Conservation (phyloP, 306 rosid species). For the Acacia acuminata region DNA sequence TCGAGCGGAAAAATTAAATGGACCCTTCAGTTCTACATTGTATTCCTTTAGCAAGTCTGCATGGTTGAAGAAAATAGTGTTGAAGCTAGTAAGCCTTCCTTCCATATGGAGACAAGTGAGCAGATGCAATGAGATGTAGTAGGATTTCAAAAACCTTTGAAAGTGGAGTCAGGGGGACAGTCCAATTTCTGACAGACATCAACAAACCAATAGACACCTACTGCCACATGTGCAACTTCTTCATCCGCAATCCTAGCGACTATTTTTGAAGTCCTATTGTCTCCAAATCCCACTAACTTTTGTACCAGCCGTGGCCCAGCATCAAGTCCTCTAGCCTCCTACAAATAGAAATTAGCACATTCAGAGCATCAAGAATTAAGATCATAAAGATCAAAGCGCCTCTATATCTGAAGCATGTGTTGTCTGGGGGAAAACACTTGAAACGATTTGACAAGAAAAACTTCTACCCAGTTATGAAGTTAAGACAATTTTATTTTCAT, state of each 20-base stretch:
- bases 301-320: constrained; percentile 92
- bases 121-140: constrained; percentile 18
- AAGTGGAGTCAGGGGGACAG: constrained; percentile 68
- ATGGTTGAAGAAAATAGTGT: constrained; percentile 21
- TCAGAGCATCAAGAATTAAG: constrained; percentile 14
- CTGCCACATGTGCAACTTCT: constrained; percentile 97
- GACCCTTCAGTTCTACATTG: constrained; percentile 81
- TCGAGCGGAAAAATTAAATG: constrained; percentile 87
- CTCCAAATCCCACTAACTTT: constrained; percentile 89
- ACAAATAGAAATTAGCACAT: constrained; percentile 20
- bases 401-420: constrained; percentile 12
- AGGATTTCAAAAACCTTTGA: constrained; percentile 68
- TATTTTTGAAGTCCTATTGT: constrained; percentile 67
- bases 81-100: constrained; percentile 35
- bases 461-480: background rate
- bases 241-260: constrained; percentile 92
- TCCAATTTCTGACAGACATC: constrained; percentile 69
- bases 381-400: constrained; percentile 9
- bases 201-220: constrained; percentile 84
- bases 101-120: constrained; percentile 19
- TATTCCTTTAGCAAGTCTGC: constrained; percentile 86
- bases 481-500: background rate
- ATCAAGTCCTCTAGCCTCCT: constrained; percentile 99
- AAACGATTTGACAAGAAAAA: background rate
- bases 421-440: background rate